phyloP scores from a whole-genome alignment of 164 flowering plant species.

The Litsea cubeba region DNA sequence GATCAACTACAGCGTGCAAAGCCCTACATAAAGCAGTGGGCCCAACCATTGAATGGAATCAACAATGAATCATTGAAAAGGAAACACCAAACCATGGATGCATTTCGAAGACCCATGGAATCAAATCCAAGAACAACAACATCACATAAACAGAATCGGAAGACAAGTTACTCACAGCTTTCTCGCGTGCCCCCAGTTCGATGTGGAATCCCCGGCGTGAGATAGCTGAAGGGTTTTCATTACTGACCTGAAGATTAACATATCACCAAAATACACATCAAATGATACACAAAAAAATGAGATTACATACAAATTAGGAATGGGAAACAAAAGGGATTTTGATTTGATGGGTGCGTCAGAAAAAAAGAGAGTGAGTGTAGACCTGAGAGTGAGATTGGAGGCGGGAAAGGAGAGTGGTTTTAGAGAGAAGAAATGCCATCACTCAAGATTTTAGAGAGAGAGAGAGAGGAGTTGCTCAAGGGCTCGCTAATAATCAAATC shows the following conservation, averaged over 20 bases:
- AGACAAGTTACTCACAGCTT: slow-evolving; percentile 45
- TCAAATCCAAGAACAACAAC: no score
- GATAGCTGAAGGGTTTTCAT: slow-evolving; percentile 16
- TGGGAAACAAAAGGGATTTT: slow-evolving; percentile 16
- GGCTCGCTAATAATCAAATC: no score
- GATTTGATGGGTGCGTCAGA: neutral
- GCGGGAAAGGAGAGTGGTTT: slow-evolving; percentile 27
- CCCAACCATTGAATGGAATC: no score
- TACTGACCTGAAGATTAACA: neutral
- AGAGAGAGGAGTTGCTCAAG: no score
- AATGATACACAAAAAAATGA: neutral
- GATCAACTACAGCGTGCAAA: no score
- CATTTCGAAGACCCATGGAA: no score
- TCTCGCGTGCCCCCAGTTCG: slow-evolving; percentile 66
- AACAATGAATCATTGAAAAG: no score
- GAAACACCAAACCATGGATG: no score
- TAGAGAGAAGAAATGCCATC: slow-evolving; percentile 54
- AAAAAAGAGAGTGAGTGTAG: neutral
- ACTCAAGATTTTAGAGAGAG: neutral
- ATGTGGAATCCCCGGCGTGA: slow-evolving; percentile 47
- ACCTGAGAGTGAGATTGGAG: slow-evolving; percentile 48
- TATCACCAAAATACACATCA: neutral
- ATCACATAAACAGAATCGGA: neutral
- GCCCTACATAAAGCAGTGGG: no score
- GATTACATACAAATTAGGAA: no score